Conservation (phyloP, 2,329 filamentous ascomycete species). For the Colletotrichum musae region DNA sequence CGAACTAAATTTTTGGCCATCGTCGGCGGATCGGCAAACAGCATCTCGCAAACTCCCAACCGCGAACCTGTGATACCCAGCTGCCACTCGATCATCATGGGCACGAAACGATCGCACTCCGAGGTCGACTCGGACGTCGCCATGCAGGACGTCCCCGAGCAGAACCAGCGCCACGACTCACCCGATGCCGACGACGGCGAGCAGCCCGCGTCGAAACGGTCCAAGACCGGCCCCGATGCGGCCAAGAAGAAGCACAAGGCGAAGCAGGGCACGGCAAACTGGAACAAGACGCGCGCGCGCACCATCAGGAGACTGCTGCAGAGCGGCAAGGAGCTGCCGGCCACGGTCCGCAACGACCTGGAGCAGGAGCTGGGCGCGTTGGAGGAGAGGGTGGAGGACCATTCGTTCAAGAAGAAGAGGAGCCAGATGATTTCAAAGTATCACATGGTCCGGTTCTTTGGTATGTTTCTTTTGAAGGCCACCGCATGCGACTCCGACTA, state of each 20-base stretch:
- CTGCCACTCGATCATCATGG: conserved; percentile 44
- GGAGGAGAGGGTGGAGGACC: conserved; percentile 73
- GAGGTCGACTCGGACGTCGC: conserved; percentile 40
- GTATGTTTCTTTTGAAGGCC: conserved; percentile 58
- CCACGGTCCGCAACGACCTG: conserved; percentile 76
- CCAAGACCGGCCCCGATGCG: conserved; percentile 45
- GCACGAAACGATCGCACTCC: conserved; percentile 47
- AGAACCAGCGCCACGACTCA: conserved; percentile 36
- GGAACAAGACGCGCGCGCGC: conserved; percentile 80
- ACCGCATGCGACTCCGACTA: background rate
- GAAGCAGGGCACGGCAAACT: conserved; percentile 66
- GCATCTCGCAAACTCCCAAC: background rate
- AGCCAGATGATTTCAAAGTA: conserved; percentile 83
- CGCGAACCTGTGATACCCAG: background rate
- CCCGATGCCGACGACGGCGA: conserved; percentile 38
- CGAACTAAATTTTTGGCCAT: conserved; percentile 41
- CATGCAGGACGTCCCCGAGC: conserved; percentile 16
- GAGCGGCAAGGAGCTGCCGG: conserved; percentile 74
- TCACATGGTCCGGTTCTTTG: conserved; percentile 89
- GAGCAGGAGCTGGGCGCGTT: conserved; percentile 80
- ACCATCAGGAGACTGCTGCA: conserved; percentile 78
- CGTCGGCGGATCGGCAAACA: background rate
- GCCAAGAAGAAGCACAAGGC: conserved; percentile 57
- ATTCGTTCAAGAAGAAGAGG: conserved; percentile 72
- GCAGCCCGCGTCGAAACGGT: conserved; percentile 52